A percentile compares a stretch with the other conserved stretches of the same genome.
These are phyloP conservation scores for Fagus sylvatica DNA, from an alignment of 306 rosid genomes.

Conservation along the genomic window DNA sequence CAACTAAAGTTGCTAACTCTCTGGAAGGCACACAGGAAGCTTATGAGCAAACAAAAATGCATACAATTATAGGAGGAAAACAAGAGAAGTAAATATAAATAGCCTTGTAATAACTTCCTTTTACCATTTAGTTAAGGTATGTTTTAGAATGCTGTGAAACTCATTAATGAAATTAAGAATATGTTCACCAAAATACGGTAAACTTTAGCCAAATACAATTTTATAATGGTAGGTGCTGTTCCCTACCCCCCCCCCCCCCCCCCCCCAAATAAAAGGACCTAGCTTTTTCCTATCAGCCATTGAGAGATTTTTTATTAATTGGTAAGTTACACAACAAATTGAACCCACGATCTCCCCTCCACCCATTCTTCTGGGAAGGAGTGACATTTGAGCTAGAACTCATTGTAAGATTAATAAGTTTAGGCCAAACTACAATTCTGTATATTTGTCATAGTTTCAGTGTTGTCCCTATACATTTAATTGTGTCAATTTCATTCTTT, in stretches of 20 bases:
- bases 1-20: constrained; percentile 73
- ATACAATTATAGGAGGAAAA: constrained; percentile 4
- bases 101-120: neutral
- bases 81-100: constrained; percentile 10
- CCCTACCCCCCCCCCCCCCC: neutral
- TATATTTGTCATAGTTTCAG: too few relatives aligned
- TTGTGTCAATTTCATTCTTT: too few relatives aligned
- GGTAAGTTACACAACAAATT: too few relatives aligned
- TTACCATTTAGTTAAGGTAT: neutral
- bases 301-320: neutral
- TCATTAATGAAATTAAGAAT: neutral
- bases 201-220: neutral
- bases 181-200: neutral
- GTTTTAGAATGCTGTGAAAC: neutral
- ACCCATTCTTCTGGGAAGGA: too few relatives aligned
- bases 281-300: neutral
- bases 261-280: neutral
- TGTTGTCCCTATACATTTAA: too few relatives aligned
- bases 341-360: too few relatives aligned
- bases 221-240: neutral
- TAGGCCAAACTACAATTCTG: too few relatives aligned
- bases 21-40: constrained; percentile 50
- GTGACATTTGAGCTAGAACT: too few relatives aligned
- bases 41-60: constrained; percentile 25
- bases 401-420: too few relatives aligned